Evolutionary conservation across 2,329 filamentous ascomycete genomes (phyloP).

Genomic region (Rutstroemia sp.): DNA sequence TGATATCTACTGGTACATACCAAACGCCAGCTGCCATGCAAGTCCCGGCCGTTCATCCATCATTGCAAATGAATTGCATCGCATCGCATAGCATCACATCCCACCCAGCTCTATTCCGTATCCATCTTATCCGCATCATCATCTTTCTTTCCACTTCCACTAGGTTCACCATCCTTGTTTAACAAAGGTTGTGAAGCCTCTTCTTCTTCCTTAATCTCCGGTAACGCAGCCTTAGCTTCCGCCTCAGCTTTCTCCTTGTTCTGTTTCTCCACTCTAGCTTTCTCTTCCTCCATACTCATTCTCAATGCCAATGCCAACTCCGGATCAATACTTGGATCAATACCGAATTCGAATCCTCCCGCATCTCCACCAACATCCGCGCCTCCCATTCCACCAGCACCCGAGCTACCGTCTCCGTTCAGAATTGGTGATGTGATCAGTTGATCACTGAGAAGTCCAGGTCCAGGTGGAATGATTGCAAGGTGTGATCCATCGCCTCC

Average conservation of each 20-base stretch:
- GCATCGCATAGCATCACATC: conserved; percentile 47
- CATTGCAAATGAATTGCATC: conserved; percentile 47
- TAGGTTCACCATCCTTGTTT: conserved; percentile 56
- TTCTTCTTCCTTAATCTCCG: conserved; percentile 74
- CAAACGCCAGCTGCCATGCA: conserved; percentile 30
- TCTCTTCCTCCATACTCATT: conserved; percentile 98
- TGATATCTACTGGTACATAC: conserved; percentile 29
- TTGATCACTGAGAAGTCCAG: conserved; percentile 87
- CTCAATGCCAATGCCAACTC: conserved; percentile 89
- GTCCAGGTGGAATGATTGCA: conserved; percentile 82
- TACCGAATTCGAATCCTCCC: conserved; percentile 73
- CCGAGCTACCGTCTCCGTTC: conserved; percentile 66
- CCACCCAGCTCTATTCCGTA: conserved; percentile 52
- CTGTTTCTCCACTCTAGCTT: conserved; percentile 82
- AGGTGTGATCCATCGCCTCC: conserved; percentile 85
- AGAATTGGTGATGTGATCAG: conserved; percentile 85
- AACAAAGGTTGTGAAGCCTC: conserved; percentile 59
- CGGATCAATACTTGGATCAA: conserved; percentile 86
- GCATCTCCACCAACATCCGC: conserved; percentile 46
- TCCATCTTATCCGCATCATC: conserved; percentile 79
- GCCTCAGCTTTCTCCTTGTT: conserved; percentile 50
- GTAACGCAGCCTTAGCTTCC: conserved; percentile 58
- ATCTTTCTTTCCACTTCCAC: conserved; percentile 48
- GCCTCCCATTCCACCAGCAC: conserved; percentile 44
- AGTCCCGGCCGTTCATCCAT: conserved; percentile 46